Evolutionary conservation across 495 filamentous ascomycete species (phyloP).

Genomic region (Penicillium macrosclerotiorum): DNA sequence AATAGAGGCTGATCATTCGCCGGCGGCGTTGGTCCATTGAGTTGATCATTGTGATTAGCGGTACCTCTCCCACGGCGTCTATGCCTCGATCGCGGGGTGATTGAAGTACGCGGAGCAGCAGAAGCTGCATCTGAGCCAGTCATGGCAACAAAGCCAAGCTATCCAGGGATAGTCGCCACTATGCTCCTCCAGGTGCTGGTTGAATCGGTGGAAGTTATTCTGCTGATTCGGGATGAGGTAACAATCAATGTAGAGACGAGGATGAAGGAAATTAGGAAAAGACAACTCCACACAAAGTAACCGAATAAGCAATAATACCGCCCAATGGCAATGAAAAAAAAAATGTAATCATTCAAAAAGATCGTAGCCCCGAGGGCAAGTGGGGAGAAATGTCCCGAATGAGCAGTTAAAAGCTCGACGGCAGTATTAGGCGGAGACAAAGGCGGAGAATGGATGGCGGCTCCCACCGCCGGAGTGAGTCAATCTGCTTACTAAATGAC

Average conservation of each 20-base stretch:
- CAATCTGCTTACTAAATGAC: slow-evolving; percentile 4
- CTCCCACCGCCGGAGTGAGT: neutral
- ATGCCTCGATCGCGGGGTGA: slow-evolving; percentile 27
- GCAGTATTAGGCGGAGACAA: slow-evolving; percentile 19
- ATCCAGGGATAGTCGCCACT: neutral
- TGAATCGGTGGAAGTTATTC: neutral
- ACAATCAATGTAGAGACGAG: too few species aligned
- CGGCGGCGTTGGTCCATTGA: slow-evolving; percentile 7
- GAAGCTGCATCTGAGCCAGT: slow-evolving; percentile 11
- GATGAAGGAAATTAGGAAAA: neutral
- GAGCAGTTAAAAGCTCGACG: slow-evolving; percentile 20
- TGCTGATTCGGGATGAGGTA: too few species aligned
- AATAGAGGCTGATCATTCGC: slow-evolving; percentile 7
- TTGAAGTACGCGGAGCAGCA: slow-evolving; percentile 16
- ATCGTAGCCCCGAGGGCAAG: slow-evolving; percentile 6
- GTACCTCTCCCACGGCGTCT: slow-evolving; percentile 36
- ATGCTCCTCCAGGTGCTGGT: neutral
- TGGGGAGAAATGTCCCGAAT: slow-evolving; percentile 11
- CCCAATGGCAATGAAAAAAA: neutral
- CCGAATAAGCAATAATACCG: neutral
- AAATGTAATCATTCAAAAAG: too few species aligned
- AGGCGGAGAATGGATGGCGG: slow-evolving; percentile 17
- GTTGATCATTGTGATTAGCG: slow-evolving; percentile 22
- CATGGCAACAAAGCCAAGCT: slow-evolving; percentile 15
- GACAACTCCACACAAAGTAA: neutral